These are phyloP conservation scores for Poterioochromonas sp. DNA, from an alignment of 352 stramenopile genomes.

Conservation along the genomic window DNA sequence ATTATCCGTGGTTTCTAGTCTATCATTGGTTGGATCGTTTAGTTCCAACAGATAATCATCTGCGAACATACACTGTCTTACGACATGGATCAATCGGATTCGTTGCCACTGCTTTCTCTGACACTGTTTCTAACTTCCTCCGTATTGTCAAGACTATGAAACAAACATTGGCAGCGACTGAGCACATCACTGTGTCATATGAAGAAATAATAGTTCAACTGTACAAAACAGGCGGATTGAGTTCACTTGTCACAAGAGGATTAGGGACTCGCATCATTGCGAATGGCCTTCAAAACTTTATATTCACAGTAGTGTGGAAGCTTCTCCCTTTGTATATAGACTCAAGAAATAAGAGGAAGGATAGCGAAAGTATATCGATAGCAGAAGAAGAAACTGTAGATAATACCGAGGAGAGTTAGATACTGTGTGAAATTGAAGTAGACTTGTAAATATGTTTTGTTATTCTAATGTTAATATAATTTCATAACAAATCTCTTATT, in stretches of 20 bases:
- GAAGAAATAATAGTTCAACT: constrained; percentile 38
- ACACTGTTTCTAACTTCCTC: constrained; percentile 44
- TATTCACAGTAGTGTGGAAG: constrained; percentile 49
- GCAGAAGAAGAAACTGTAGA: too few species aligned
- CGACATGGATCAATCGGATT: constrained; percentile 50
- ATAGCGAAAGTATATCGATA: too few species aligned
- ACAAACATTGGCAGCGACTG: constrained; percentile 39
- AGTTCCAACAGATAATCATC: neutral
- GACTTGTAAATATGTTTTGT: too few species aligned
- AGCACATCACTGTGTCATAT: constrained; percentile 41
- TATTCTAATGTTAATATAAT: too few species aligned
- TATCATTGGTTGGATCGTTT: constrained; percentile 44
- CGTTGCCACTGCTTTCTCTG: constrained; percentile 41
- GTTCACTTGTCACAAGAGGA: constrained; percentile 45
- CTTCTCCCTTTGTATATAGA: constrained; percentile 24
- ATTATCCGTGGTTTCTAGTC: constrained; percentile 50
- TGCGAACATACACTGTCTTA: constrained; percentile 43
- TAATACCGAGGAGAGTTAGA: too few species aligned
- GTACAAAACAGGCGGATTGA: constrained; percentile 42
- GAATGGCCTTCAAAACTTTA: constrained; percentile 49
- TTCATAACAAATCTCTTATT: too few species aligned
- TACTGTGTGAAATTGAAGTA: too few species aligned
- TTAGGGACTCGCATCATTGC: constrained; percentile 47
- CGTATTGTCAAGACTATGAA: constrained; percentile 52
- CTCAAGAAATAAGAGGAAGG: neutral